Conservation (phyloP, 306 rosid genomes). For the Mimosa bimucronata region DNA sequence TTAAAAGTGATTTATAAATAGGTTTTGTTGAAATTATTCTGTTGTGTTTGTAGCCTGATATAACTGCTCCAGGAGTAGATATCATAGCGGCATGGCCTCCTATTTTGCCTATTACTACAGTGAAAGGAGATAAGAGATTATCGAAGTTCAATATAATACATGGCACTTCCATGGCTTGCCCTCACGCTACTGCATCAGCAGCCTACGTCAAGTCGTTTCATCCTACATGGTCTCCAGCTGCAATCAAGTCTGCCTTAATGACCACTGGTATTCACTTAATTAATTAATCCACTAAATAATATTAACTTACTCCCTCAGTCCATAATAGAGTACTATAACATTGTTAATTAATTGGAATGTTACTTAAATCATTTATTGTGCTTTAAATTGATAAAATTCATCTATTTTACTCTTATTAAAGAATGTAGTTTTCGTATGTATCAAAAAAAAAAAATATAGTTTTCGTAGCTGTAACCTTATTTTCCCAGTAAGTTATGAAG, state of each 20-base stretch:
- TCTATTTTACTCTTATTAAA: too few species aligned
- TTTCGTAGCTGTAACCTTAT: too few species aligned
- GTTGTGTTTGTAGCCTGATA: slow-evolving; percentile 40
- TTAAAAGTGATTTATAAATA: too few species aligned
- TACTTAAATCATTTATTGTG: too few species aligned
- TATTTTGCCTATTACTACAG: neutral
- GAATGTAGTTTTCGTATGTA: too few species aligned
- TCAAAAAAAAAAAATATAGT: too few species aligned
- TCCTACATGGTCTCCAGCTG: slow-evolving; percentile 51
- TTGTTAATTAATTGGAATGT: too few species aligned
- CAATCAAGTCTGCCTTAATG: slow-evolving; percentile 42
- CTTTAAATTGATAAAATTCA: too few species aligned
- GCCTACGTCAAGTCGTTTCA: slow-evolving; percentile 51
- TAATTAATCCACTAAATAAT: neutral
- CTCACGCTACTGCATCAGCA: slow-evolving; percentile 41
- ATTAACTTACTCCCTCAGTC: too few species aligned
- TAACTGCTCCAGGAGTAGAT: slow-evolving; percentile 43
- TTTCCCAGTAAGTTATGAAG: too few species aligned
- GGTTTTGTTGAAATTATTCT: too few species aligned
- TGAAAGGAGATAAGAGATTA: slow-evolving; percentile 11
- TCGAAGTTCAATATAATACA: neutral
- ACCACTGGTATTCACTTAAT: slow-evolving; percentile 38
- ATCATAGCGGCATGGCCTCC: slow-evolving; percentile 48
- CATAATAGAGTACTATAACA: too few species aligned
- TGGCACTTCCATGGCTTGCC: slow-evolving; percentile 58